Evolutionary conservation across 139 green algal genomes (phyloP), one percentile per base, ranked within the genome.

Genomic region (Coccomyxa sp.): DNA sequence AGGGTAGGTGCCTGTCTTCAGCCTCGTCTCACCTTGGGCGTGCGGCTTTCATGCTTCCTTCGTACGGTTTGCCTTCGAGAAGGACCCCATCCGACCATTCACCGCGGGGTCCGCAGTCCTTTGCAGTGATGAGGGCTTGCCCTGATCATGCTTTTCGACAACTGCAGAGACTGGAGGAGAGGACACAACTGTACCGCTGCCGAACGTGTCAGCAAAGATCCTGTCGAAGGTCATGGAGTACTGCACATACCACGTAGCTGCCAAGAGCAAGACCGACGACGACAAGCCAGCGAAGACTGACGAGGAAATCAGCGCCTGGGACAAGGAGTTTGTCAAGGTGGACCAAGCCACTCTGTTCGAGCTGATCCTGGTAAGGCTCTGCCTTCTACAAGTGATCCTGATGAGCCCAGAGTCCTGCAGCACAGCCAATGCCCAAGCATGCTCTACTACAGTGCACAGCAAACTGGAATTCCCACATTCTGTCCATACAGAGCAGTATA

Each of bases 301-400:
- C 37, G 96, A 98, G 1, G 95, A 98, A 14, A 76, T 98, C 14
- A 95, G 96, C 87, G 74, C 78, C 18, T 99, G 93, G 90, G 95
- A 99, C 82, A 85, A 82, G 6, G 94, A 98, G 74, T 99, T 99
- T 74, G 90, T 97, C 41, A 97, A 98, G 79, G 94, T 99, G n/a
- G 97, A 99, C 81, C 95, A 99, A 76, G 86, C 83, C 1, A 96
- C 92, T 7, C 89, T 99, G 24, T 99, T 99, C 75, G 95, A 99
- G 81, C 89, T 99, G n/a, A 99, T 99, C 72, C 77, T 99, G 89
- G 90, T 95, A 70, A 76, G 84, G 1, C 1, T 74, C 8, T 74
- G 70, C 70, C 10, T 41, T 3, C 2, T 7, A 10, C 33, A 0
- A 27, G 2, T 44, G 33, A 2, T 35, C 29, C 69, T 31, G 18